Evolutionary conservation across 805 yeast genomes (phyloP).

Genomic region (Wickerhamiella sergipiensis): DNA sequence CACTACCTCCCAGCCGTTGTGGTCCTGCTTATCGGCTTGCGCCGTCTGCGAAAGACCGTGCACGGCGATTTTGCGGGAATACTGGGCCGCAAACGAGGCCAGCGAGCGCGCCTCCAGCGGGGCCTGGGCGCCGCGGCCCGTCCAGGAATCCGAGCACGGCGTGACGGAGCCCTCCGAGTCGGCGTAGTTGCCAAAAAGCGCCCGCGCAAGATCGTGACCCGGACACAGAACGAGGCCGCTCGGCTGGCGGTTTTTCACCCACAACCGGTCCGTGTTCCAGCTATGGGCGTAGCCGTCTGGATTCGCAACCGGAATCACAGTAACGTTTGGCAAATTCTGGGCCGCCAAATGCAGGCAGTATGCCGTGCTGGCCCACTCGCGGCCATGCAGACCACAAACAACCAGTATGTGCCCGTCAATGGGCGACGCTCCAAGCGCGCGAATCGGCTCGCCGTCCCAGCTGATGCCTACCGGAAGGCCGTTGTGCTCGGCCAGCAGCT

Average conservation of each 20-base stretch:
- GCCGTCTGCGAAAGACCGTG: conserved; percentile 2
- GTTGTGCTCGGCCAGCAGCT: neutral
- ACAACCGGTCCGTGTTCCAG: conserved; percentile 67
- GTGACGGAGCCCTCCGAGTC: conserved; percentile 29
- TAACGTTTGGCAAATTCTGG: conserved; percentile 33
- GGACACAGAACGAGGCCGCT: conserved; percentile 52
- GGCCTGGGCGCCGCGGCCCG: conserved; percentile 63
- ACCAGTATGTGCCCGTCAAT: conserved; percentile 36
- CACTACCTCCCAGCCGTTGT: neutral
- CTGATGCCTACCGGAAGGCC: conserved; percentile 49
- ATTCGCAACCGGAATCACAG: conserved; percentile 71
- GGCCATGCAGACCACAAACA: conserved; percentile 76
- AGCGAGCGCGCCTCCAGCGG: conserved; percentile 37
- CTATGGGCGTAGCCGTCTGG: conserved; percentile 86
- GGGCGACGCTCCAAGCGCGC: conserved; percentile 43
- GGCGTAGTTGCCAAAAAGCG: conserved; percentile 36
- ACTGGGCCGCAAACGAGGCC: conserved; percentile 2
- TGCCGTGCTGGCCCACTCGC: conserved; percentile 79
- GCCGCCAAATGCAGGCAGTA: conserved; percentile 33
- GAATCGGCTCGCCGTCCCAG: conserved; percentile 56
- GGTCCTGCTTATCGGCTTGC: neutral
- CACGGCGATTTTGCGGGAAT: neutral
- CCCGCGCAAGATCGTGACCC: conserved; percentile 77
- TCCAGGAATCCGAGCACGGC: conserved; percentile 74
- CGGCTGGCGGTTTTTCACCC: conserved; percentile 82